Conservation (phyloP, 2,329 filamentous ascomycete species). For the Graphilbum fragrans region DNA sequence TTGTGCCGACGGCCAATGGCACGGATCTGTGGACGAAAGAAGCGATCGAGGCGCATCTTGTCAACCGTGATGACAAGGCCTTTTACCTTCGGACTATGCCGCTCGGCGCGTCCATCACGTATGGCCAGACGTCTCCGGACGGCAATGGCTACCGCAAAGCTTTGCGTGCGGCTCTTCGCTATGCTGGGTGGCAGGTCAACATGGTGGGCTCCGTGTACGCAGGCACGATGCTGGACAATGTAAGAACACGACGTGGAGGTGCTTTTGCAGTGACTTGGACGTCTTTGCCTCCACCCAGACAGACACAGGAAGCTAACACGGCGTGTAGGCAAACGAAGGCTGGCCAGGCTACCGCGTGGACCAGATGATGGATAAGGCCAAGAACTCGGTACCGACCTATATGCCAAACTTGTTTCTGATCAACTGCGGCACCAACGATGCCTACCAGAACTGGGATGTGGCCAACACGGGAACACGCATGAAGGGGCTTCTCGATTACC, state of each 20-base stretch:
- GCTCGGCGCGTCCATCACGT: conserved; percentile 30
- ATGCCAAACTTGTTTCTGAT: conserved; percentile 12
- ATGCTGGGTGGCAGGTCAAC: conserved; percentile 1
- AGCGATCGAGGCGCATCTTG: too few relatives aligned
- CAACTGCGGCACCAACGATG: conserved; percentile 13
- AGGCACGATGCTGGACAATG: conserved; percentile 6
- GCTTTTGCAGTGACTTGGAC: too few relatives aligned
- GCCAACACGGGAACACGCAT: conserved; percentile 7
- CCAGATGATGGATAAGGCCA: not conserved
- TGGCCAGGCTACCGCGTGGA: conserved; percentile 3
- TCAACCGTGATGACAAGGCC: too few relatives aligned
- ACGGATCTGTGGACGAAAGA: too few relatives aligned
- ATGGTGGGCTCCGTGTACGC: conserved; percentile 5
- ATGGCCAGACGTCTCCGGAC: conserved; percentile 21
- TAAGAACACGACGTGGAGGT: too few relatives aligned
- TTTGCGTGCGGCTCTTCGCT: conserved; percentile 3
- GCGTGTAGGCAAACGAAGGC: too few relatives aligned
- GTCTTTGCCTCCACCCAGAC: too few relatives aligned
- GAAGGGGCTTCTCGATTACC: not conserved
- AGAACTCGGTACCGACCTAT: not conserved
- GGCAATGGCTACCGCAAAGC: conserved; percentile 8
- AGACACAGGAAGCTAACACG: too few relatives aligned
- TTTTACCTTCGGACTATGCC: conserved; percentile 26
- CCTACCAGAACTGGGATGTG: conserved; percentile 9
- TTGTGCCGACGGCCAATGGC: too few relatives aligned